Conservation (phyloP, 2,329 filamentous ascomycete species). For the Stachybotrys chartarum region DNA sequence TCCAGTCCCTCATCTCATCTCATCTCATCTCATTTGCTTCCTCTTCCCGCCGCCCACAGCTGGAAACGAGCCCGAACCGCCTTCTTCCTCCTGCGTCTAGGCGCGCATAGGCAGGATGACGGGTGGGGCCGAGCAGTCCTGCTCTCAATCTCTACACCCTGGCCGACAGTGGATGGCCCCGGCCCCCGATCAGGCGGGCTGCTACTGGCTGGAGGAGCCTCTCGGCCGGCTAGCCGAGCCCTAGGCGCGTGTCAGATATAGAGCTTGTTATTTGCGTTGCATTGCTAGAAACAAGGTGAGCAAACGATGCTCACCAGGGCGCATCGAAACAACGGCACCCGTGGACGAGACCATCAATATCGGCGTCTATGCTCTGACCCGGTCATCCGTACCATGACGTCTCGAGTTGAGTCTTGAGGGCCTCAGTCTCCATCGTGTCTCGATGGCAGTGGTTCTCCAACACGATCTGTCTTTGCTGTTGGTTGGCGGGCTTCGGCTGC, state of each 20-base stretch:
- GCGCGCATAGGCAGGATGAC: background rate
- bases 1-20: background rate
- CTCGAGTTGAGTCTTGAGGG: background rate
- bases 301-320: background rate
- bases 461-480: no score
- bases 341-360: background rate
- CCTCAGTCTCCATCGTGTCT: background rate
- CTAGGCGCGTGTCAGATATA: conserved; percentile 1
- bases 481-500: background rate
- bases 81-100: background rate
- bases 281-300: background rate
- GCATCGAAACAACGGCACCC: background rate
- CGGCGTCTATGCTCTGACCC: background rate
- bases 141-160: background rate
- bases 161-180: background rate
- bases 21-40: background rate
- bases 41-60: background rate
- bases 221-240: background rate
- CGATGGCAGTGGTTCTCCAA: no score
- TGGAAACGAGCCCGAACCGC: background rate
- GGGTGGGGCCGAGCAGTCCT: background rate
- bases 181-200: background rate
- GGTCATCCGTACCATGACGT: background rate
- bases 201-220: background rate
- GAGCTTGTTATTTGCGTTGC: background rate